These are phyloP conservation scores for Rhodomyrtus psidioides DNA, from an alignment of 441 rosid genomes.

Conservation along the genomic window DNA sequence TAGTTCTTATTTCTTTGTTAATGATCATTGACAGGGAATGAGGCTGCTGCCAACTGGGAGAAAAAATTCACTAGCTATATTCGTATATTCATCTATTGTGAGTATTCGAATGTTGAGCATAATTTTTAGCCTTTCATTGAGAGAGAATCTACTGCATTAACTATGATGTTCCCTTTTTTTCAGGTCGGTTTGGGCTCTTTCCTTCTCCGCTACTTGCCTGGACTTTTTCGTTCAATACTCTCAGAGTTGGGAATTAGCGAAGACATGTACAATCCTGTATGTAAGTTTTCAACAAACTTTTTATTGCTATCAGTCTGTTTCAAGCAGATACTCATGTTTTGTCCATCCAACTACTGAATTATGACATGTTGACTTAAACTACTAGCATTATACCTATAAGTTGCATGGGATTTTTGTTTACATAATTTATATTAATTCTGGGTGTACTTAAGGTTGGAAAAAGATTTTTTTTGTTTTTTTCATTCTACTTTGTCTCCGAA, in stretches of 20 bases:
- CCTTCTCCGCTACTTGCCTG: slow-evolving; percentile 67
- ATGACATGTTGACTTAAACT: not conserved
- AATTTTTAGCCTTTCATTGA: not conserved
- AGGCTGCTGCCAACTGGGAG: slow-evolving; percentile 86
- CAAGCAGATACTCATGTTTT: not conserved
- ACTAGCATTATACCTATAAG: not conserved
- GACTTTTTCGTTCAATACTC: slow-evolving; percentile 44
- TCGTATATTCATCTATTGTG: slow-evolving; percentile 75
- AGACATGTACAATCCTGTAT: slow-evolving; percentile 97
- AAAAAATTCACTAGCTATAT: slow-evolving; percentile 67
- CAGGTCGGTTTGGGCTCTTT: slow-evolving; percentile 89
- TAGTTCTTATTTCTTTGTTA: not conserved
- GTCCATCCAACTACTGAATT: not conserved
- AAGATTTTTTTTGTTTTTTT: not conserved
- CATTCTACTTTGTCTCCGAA: not conserved
- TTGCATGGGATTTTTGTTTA: not conserved
- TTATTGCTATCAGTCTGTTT: not conserved
- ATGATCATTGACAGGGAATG: slow-evolving; percentile 64
- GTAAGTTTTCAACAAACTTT: slow-evolving; percentile 40
- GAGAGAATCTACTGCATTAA: not conserved
- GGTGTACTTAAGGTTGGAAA: not conserved
- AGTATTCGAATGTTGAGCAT: slow-evolving; percentile 9
- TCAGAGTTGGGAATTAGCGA: slow-evolving; percentile 75
- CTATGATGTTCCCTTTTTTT: not conserved
- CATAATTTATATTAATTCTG: not conserved